Conservation (phyloP, 108 stramenopile species). For the Chaetoceros tenuissimus region DNA sequence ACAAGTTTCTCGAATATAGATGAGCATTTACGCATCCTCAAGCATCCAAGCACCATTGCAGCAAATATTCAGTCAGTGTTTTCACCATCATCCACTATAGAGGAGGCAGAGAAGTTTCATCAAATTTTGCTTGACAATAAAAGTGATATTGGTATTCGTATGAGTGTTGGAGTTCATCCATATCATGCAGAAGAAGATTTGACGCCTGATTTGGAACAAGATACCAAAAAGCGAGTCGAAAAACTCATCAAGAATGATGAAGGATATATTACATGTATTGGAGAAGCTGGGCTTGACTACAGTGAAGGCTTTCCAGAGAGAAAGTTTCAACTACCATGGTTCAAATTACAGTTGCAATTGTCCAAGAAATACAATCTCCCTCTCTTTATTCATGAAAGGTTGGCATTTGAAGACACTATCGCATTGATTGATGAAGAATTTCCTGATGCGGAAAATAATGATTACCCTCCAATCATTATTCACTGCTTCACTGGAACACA, state of each 20-base stretch:
- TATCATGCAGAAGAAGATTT: slow-evolving; percentile 49
- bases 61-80: slow-evolving; percentile 58
- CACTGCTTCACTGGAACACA: slow-evolving; percentile 82
- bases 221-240: neutral
- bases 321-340: slow-evolving; percentile 49
- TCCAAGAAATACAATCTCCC: slow-evolving; percentile 51
- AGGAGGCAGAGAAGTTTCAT: slow-evolving; percentile 32
- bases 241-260: neutral
- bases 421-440: slow-evolving; percentile 35
- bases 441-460: slow-evolving; percentile 16
- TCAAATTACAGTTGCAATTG: slow-evolving; percentile 49
- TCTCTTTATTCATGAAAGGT: slow-evolving; percentile 70
- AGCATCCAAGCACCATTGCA: slow-evolving; percentile 19
- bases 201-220: slow-evolving; percentile 1
- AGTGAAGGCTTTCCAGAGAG: slow-evolving; percentile 66
- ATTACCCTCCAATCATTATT: slow-evolving; percentile 43
- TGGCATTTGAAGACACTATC: slow-evolving; percentile 57
- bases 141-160: slow-evolving; percentile 16
- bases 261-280: slow-evolving; percentile 43
- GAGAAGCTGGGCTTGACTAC: slow-evolving; percentile 72
- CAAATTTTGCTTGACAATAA: slow-evolving; percentile 13
- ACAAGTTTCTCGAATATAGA: too few species aligned
- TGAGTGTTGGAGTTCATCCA: slow-evolving; percentile 73
- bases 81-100: slow-evolving; percentile 62
- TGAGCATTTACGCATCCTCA: slow-evolving; percentile 15